Percentiles rank a stretch among this genome's conserved stretches.
phyloP scores from a whole-genome alignment of 257 asterid genomes.

The Echites panduratus region DNA sequence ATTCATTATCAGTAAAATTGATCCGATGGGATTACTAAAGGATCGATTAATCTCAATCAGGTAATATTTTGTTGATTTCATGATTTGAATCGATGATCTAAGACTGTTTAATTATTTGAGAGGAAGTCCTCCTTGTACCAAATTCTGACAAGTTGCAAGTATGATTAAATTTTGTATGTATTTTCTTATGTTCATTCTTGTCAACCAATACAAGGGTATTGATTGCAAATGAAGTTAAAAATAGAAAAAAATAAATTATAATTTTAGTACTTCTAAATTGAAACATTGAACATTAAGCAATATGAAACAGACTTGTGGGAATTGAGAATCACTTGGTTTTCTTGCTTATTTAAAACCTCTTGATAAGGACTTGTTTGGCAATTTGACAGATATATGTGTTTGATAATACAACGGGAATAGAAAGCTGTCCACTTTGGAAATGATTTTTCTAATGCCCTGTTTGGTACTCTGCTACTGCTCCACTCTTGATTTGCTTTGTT shows the following conservation, averaged over 20 bases:
- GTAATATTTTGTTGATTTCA: no score
- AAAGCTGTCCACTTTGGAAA: conserved; percentile 6
- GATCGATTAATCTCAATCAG: no score
- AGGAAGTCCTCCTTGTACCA: no score
- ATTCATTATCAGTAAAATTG: no score
- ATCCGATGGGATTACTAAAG: no score
- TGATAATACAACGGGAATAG: neutral
- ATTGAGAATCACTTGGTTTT: conserved; percentile 3
- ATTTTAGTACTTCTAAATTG: neutral
- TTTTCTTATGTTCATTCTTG: neutral
- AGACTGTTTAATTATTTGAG: no score
- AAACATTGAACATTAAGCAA: neutral
- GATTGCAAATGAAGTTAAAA: conserved; percentile 6
- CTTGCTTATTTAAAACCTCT: neutral
- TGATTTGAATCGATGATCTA: no score
- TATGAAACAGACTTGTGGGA: neutral
- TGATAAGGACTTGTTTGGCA: conserved; percentile 7
- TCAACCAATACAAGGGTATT: neutral
- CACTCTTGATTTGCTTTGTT: neutral
- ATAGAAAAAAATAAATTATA: neutral
- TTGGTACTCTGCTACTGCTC: neutral
- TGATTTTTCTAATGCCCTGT: neutral
- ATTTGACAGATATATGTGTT: conserved; percentile 3
- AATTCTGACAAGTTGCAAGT: neutral
- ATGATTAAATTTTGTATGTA: no score